Evolutionary conservation across 495 filamentous ascomycete species (phyloP).

Genomic region (Aspergillus avenaceus): DNA sequence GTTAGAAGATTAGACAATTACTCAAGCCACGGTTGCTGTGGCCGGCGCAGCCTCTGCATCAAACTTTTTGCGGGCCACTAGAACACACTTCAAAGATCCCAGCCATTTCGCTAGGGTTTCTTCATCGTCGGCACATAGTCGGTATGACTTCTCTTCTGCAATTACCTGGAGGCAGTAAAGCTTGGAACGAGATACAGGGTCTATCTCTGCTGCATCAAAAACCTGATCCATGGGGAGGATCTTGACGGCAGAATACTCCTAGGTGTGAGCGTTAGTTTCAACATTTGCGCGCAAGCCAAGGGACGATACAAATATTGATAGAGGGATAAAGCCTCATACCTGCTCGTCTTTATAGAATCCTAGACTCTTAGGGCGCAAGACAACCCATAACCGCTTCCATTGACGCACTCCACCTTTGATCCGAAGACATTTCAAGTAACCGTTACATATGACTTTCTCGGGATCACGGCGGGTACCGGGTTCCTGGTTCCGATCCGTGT

Average conservation of each 20-base stretch:
- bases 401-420: conserved; percentile 83
- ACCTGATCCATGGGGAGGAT: conserved; percentile 76
- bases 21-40: neutral
- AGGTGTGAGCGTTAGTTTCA: conserved; percentile 13
- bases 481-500: conserved; percentile 53
- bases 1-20: neutral
- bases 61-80: conserved; percentile 55
- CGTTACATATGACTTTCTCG: conserved; percentile 84
- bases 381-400: conserved; percentile 94
- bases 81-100: conserved; percentile 83
- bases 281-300: too few relatives aligned
- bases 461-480: conserved; percentile 55
- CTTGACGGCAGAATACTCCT: conserved; percentile 81
- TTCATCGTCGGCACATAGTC: conserved; percentile 79
- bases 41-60: conserved; percentile 15
- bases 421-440: conserved; percentile 81
- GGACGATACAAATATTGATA: too few relatives aligned
- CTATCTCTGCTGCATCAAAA: conserved; percentile 89
- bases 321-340: conserved; percentile 28
- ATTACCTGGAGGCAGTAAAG: conserved; percentile 88
- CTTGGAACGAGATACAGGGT: conserved; percentile 81
- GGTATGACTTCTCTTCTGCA: conserved; percentile 87
- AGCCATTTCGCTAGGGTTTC: conserved; percentile 79
- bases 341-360: conserved; percentile 91
- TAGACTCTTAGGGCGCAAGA: conserved; percentile 80